Percentiles rank a stretch among this genome's conserved stretches.
phyloP scores from a whole-genome alignment of 2,329 filamentous ascomycete genomes.

The Plectosphaerella cucumerina region DNA sequence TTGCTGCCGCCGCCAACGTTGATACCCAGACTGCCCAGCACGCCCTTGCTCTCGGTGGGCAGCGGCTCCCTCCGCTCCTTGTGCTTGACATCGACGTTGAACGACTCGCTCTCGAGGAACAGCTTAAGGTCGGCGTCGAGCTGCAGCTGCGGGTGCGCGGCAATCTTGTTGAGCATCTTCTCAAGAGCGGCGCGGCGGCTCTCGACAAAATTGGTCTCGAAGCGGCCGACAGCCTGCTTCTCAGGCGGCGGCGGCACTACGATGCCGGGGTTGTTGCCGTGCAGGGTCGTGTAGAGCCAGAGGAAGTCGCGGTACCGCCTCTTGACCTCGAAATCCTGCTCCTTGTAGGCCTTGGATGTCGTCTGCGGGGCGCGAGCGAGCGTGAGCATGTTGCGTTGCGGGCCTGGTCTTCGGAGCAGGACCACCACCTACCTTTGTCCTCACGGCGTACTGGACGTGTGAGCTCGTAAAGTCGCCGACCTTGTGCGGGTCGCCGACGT shows the following conservation, averaged over 20 bases:
- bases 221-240: constrained; percentile 94
- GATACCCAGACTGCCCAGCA: constrained; percentile 81
- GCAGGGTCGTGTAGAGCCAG: constrained; percentile 94
- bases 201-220: constrained; percentile 96
- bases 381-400: not conserved
- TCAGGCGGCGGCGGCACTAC: constrained; percentile 95
- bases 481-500: constrained; percentile 94
- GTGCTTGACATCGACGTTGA: constrained; percentile 96
- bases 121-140: constrained; percentile 93
- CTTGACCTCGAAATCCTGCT: constrained; percentile 88
- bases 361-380: constrained; percentile 58
- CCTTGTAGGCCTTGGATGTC: constrained; percentile 91
- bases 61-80: constrained; percentile 89
- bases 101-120: constrained; percentile 92
- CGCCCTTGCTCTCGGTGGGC: constrained; percentile 85
- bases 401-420: not conserved
- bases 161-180: constrained; percentile 96
- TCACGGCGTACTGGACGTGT: constrained; percentile 95
- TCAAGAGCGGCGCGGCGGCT: constrained; percentile 85
- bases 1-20: constrained; percentile 75
- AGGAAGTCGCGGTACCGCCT: constrained; percentile 94
- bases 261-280: constrained; percentile 90
- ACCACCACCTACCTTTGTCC: constrained; percentile 79
- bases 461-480: constrained; percentile 95
- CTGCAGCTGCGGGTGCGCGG: constrained; percentile 82